phyloP scores from a whole-genome alignment of 1,284 basidiomycete species.

The Porogramme epimiltina region DNA sequence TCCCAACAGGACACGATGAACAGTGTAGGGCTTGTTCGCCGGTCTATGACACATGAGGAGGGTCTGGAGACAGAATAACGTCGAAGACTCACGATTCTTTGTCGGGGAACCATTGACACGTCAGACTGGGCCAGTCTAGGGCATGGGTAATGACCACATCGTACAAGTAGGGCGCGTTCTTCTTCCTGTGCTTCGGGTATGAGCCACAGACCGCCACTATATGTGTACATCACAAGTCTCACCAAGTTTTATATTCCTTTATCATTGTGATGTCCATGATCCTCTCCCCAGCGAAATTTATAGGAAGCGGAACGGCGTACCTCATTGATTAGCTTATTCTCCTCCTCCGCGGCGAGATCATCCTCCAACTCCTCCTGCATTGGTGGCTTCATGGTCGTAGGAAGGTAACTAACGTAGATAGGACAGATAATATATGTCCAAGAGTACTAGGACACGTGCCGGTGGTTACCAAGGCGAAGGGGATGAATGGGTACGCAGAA shows the following conservation, averaged over 20 bases:
- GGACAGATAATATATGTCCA: neutral
- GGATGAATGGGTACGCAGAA: constrained; percentile 6
- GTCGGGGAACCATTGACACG: constrained; percentile 99
- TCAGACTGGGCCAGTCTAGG: constrained; percentile 96
- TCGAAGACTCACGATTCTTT: constrained; percentile 81
- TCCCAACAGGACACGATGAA: constrained; percentile 92
- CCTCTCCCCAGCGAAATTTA: too few relatives aligned
- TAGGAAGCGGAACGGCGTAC: constrained; percentile 43
- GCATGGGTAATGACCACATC: constrained; percentile 98
- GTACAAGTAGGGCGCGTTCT: constrained; percentile 96
- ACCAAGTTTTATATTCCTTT: constrained; percentile 87
- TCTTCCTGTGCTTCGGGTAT: constrained; percentile 68
- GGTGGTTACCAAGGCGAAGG: neutral
- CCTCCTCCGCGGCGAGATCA: constrained; percentile 78
- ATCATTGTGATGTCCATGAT: neutral
- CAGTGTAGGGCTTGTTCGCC: constrained; percentile 87
- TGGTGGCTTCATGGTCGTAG: constrained; percentile 54
- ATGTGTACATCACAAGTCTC: constrained; percentile 17
- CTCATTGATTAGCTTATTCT: constrained; percentile 93
- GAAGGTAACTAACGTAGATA: neutral
- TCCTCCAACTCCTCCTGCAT: constrained; percentile 78
- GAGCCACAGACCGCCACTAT: constrained; percentile 1
- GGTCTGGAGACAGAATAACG: neutral
- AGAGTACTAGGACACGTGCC: neutral
- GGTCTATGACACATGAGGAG: constrained; percentile 49